A percentile compares a stretch with the other conserved stretches of the same genome.
These are phyloP conservation scores for Cucurbita ficifolia DNA, from an alignment of 306 rosid genomes.

Conservation along the genomic window DNA sequence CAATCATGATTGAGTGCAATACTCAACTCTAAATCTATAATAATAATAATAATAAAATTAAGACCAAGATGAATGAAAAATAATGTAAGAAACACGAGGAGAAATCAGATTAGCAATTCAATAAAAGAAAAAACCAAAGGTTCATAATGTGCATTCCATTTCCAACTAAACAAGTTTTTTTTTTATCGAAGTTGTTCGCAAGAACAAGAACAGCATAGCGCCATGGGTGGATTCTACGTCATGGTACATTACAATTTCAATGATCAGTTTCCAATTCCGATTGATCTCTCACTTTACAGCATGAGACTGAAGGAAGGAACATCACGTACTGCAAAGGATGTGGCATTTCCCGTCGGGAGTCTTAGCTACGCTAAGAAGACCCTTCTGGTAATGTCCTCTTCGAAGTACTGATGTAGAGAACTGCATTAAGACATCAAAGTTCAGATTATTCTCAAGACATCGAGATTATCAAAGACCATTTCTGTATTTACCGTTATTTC, in stretches of 20 bases:
- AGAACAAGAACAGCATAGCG: neutral
- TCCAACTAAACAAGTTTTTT: neutral
- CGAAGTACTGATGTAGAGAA: slow-evolving; percentile 84
- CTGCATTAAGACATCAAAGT: slow-evolving; percentile 28
- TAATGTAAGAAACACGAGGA: neutral
- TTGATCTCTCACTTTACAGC: neutral
- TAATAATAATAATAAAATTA: too few species aligned
- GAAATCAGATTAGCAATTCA: neutral
- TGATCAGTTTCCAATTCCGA: neutral
- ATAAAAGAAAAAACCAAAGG: neutral
- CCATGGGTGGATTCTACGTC: neutral
- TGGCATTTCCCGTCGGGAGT: neutral
- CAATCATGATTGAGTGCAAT: too few species aligned
- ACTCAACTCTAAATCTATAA: too few species aligned
- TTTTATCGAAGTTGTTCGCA: neutral
- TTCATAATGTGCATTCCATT: neutral
- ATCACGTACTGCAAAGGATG: neutral
- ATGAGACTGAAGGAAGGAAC: neutral
- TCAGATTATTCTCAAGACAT: neutral
- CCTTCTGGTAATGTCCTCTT: slow-evolving; percentile 86
- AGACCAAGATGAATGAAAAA: neutral
- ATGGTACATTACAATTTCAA: neutral
- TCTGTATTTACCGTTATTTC: slow-evolving; percentile 51
- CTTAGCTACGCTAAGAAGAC: slow-evolving; percentile 19
- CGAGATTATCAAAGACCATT: neutral